Percentiles rank a stretch among this genome's conserved stretches.
These are phyloP conservation scores for Sclerotinia nivalis DNA, from an alignment of 2,329 filamentous ascomycete genomes.

Conservation along the genomic window DNA sequence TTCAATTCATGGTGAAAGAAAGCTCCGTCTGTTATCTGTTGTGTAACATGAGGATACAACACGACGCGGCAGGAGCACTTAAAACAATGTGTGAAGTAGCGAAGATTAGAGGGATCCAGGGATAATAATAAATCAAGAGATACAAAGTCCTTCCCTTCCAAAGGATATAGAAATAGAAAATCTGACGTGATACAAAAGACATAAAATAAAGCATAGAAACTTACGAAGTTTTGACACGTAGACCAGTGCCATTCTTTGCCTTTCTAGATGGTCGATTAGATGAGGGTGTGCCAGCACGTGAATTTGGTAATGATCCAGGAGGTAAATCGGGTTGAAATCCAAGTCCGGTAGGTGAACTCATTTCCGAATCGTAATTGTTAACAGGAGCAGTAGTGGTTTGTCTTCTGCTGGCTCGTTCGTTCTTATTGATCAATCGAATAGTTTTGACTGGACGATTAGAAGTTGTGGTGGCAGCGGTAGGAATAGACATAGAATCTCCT, in stretches of 20 bases:
- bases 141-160: slow-evolving; percentile 13
- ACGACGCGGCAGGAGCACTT: slow-evolving; percentile 10
- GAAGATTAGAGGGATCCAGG: neutral
- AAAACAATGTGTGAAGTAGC: slow-evolving; percentile 18
- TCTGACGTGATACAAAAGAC: slow-evolving; percentile 24
- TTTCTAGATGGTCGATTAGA: slow-evolving; percentile 57
- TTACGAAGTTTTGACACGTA: slow-evolving; percentile 69
- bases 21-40: slow-evolving; percentile 29
- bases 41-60: slow-evolving; percentile 32
- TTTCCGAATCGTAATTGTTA: slow-evolving; percentile 54
- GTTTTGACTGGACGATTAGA: slow-evolving; percentile 27
- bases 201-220: slow-evolving; percentile 43
- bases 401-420: slow-evolving; percentile 26
- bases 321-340: slow-evolving; percentile 49
- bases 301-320: slow-evolving; percentile 51
- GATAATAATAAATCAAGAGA: slow-evolving; percentile 6
- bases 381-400: slow-evolving; percentile 12
- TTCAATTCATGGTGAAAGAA: slow-evolving; percentile 17
- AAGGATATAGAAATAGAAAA: slow-evolving; percentile 19
- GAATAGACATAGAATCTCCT: slow-evolving; percentile 31
- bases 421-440: slow-evolving; percentile 34
- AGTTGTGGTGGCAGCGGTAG: slow-evolving; percentile 16
- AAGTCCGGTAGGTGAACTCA: slow-evolving; percentile 54
- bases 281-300: slow-evolving; percentile 61
- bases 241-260: slow-evolving; percentile 55